Evolutionary conservation across 129 eudicot species (phyloP).

Genomic region (Chrysanthemum lavandulifolium): DNA sequence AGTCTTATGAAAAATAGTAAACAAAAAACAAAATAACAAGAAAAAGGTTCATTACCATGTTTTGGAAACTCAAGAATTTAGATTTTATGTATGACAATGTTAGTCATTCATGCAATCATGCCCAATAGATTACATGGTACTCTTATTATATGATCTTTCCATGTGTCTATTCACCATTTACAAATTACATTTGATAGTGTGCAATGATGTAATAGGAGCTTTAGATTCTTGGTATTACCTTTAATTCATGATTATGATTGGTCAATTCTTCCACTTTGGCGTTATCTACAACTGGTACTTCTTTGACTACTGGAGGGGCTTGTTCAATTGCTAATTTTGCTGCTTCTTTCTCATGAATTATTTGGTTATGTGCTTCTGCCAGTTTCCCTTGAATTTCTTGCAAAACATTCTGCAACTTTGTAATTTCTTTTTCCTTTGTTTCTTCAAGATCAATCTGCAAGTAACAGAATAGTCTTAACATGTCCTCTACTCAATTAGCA

Average conservation of each 20-base stretch:
- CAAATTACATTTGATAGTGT: no score
- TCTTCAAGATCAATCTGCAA: constrained; percentile 95
- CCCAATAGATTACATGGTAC: no score
- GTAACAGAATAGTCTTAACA: background rate
- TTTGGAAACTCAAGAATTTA: no score
- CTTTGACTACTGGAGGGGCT: constrained; percentile 95
- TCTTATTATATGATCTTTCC: no score
- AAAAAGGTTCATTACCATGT: no score
- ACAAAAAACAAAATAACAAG: no score
- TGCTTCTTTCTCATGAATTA: constrained; percentile 86
- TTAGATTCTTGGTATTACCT: constrained; percentile 45
- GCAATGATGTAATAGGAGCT: background rate
- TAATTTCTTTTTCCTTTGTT: constrained; percentile 83
- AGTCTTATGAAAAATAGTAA: no score
- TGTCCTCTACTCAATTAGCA: no score
- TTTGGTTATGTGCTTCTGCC: constrained; percentile 76
- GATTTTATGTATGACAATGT: no score
- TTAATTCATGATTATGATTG: constrained; percentile 58
- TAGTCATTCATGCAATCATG: no score
- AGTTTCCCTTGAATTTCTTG: constrained; percentile 72
- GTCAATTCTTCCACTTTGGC: constrained; percentile 71
- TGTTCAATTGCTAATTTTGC: constrained; percentile 91
- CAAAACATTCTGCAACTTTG: constrained; percentile 68
- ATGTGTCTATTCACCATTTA: no score
- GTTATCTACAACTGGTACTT: constrained; percentile 72